Evolutionary conservation across 176 grass and related monocot species (phyloP).

Genomic region (Carex scoparia): DNA sequence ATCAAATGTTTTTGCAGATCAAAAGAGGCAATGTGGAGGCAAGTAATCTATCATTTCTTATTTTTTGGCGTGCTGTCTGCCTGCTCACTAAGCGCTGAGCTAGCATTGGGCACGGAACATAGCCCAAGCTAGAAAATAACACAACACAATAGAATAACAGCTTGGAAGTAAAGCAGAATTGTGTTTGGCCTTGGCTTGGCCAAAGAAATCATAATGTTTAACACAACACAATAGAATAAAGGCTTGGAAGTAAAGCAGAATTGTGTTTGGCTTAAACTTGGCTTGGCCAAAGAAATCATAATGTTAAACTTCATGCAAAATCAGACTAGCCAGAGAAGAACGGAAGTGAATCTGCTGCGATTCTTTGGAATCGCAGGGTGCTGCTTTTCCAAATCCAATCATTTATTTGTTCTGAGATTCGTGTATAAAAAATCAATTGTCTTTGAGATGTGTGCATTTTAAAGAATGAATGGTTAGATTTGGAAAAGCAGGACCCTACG

Average conservation of each 20-base stretch:
- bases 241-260: not conserved
- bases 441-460: no score
- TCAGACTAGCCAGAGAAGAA: not conserved
- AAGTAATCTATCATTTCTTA: conserved; percentile 36
- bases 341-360: no score
- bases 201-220: not conserved
- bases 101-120: not conserved
- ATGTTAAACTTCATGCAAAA: not conserved
- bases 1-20: conserved; percentile 56
- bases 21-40: conserved; percentile 81
- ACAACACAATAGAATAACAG: not conserved
- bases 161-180: not conserved
- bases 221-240: not conserved
- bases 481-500: no score
- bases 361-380: no score
- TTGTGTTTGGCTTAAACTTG: not conserved
- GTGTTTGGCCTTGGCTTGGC: not conserved
- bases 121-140: not conserved
- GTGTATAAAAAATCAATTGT: no score
- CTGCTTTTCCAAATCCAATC: no score
- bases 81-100: not conserved
- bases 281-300: not conserved
- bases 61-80: conserved; percentile 3
- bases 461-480: no score
- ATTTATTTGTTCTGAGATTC: no score